Base-by-base conservation (phyloP, 208 protist genomes). In the Leishmania turanica region DNA sequence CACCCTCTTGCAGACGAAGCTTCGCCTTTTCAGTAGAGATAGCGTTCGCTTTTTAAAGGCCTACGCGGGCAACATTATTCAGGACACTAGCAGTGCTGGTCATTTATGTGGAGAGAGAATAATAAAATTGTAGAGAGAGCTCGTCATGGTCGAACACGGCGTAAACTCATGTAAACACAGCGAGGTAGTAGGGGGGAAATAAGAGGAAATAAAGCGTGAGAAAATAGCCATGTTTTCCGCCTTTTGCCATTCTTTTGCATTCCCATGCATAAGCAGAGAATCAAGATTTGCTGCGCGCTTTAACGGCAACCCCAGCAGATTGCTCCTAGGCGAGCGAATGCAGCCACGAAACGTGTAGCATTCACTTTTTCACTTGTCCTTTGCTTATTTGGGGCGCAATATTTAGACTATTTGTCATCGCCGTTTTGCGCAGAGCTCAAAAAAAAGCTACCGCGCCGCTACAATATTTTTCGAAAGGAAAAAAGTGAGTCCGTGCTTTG, bases 21-120 rank as follows among this genome's bases (percentile, higher is more conserved):
- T 91, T 93, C 40, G 86, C 84, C 64, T 91, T 87, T 62, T 91
- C 85, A 3, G 86, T 80, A 42, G 87, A 91, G n/a, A 90, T 51
- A 74, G 87, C 83, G 45, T 91, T 91, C n/a, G 78, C 80, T 31
- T 86, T 82, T 49, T 88, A 84, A 68, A 87, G 82, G 11, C 83
- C 85, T 54, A 90, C 83, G 69, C 82, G 88, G 75, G 90, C 86
- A 56, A 82, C 51, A 80, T 90, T 90, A 64, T 80, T 88, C 27
- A 84, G 79, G 68, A 66, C 65, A 56, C 79, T 53, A 15, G 77
- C 64, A 17, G 45, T 19, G 37, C 77, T 37, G 37, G 71, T 70
- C 62, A 79, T 81, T 82, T 71, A 13, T 45, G 49, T 19, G 8
- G 31, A 62, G 31, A 13, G 13, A 60, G 1, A 56, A n/a, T 42